Percentiles rank a stretch among this genome's conserved stretches.
These are phyloP conservation scores for Globisporangium abappressorium DNA, from an alignment of 352 stramenopile species.

Conservation along the genomic window DNA sequence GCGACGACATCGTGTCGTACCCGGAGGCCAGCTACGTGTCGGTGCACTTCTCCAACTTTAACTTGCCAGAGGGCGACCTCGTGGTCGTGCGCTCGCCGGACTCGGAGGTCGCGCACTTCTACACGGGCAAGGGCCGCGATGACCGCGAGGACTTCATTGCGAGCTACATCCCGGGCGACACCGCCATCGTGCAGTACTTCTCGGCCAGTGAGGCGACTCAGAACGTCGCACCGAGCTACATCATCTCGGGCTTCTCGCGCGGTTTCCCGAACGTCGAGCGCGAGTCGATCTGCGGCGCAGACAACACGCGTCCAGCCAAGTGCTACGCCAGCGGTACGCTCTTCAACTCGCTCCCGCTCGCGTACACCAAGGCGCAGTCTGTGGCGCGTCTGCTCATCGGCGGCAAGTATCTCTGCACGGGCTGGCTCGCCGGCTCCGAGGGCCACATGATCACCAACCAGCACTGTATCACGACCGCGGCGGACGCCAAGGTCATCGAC, in stretches of 20 bases:
- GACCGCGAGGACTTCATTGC: slow-evolving; percentile 39
- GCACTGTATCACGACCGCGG: slow-evolving; percentile 48
- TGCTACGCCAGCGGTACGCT: slow-evolving; percentile 34
- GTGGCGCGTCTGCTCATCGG: slow-evolving; percentile 63
- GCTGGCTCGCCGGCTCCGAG: slow-evolving; percentile 57
- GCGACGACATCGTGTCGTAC: slow-evolving; percentile 39
- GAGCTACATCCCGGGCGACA: slow-evolving; percentile 38
- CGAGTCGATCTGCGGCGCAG: slow-evolving; percentile 46
- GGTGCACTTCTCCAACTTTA: slow-evolving; percentile 49
- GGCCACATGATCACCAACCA: slow-evolving; percentile 73
- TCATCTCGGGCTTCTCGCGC: slow-evolving; percentile 41
- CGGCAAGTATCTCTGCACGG: slow-evolving; percentile 49
- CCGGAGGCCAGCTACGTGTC: slow-evolving; percentile 50
- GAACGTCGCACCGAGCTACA: slow-evolving; percentile 23
- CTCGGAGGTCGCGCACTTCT: slow-evolving; percentile 23
- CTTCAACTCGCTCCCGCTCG: slow-evolving; percentile 26
- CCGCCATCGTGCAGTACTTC: slow-evolving; percentile 46
- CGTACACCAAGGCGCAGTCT: slow-evolving; percentile 38
- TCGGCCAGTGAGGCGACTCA: slow-evolving; percentile 7
- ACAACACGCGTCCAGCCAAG: slow-evolving; percentile 52
- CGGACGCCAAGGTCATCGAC: slow-evolving; percentile 31
- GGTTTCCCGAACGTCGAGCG: slow-evolving; percentile 26
- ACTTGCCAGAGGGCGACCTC: slow-evolving; percentile 46
- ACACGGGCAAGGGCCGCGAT: slow-evolving; percentile 37
- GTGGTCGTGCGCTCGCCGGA: slow-evolving; percentile 45